A percentile compares a stretch with the other conserved stretches of the same genome.
phyloP scores from a whole-genome alignment of 2,329 filamentous ascomycete genomes.

The Teratosphaeria zuluensis region DNA sequence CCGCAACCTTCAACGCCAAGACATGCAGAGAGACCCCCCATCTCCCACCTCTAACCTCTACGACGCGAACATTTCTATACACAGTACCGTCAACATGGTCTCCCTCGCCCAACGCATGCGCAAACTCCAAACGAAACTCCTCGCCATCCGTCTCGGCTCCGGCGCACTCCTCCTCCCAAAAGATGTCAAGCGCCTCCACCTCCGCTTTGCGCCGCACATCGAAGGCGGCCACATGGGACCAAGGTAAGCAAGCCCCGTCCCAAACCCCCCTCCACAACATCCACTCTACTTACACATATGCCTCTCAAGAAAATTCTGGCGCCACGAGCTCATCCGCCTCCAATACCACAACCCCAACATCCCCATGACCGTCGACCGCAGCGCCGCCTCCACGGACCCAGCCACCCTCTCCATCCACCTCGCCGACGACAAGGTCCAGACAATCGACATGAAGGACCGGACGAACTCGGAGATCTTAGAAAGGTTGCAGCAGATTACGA shows the following conservation, averaged over 20 bases:
- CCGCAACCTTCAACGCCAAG: neutral
- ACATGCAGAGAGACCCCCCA: neutral
- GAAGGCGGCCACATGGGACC: constrained; percentile 63
- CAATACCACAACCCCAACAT: constrained; percentile 91
- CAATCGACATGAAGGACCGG: constrained; percentile 51
- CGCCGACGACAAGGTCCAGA: constrained; percentile 30
- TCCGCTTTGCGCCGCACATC: constrained; percentile 57
- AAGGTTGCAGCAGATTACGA: constrained; percentile 50
- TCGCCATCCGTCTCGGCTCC: constrained; percentile 67
- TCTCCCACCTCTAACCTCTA: neutral
- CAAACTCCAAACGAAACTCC: constrained; percentile 62
- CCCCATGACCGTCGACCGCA: constrained; percentile 72
- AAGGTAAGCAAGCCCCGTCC: too few relatives aligned
- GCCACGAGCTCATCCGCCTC: constrained; percentile 66
- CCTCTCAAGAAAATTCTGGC: constrained; percentile 94
- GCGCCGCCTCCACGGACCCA: constrained; percentile 43
- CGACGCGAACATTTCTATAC: neutral
- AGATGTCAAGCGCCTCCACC: constrained; percentile 63
- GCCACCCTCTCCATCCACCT: constrained; percentile 60
- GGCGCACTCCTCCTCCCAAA: constrained; percentile 74
- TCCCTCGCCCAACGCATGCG: constrained; percentile 60
- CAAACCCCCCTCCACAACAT: too few relatives aligned
- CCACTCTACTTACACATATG: too few relatives aligned
- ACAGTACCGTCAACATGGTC: constrained; percentile 34
- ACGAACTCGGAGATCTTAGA: constrained; percentile 54